A percentile compares a stretch with the other conserved stretches of the same genome.
Evolutionary conservation across 2,329 filamentous ascomycete genomes (phyloP).

Genomic region (Ustulina deusta): DNA sequence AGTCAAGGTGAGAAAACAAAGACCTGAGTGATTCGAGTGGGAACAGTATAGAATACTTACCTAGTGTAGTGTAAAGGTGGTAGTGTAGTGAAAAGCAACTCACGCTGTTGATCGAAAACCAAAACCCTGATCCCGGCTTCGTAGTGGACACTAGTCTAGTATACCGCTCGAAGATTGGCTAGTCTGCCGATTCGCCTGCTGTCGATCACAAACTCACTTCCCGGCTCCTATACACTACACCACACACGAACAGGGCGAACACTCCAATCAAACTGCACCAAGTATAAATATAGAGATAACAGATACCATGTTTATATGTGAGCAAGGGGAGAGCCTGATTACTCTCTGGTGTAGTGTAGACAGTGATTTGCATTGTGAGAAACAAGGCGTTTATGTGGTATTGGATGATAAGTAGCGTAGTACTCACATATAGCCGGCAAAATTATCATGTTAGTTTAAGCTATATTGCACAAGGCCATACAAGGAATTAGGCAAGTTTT

Average conservation of each 20-base stretch:
- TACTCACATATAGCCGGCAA: too few species aligned
- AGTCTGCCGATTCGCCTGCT: background rate
- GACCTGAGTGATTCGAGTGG: background rate
- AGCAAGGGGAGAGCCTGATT: background rate
- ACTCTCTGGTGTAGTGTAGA: background rate
- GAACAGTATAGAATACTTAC: background rate
- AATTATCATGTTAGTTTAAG: background rate
- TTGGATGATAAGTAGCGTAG: background rate
- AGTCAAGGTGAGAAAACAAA: background rate
- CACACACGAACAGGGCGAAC: slow-evolving; percentile 25
- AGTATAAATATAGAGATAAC: background rate
- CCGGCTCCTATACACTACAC: background rate
- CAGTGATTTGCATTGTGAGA: background rate
- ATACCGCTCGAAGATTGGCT: background rate
- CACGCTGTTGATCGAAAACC: background rate
- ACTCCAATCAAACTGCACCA: background rate
- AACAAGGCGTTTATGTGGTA: slow-evolving; percentile 14
- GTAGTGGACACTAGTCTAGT: background rate
- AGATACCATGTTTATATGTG: background rate
- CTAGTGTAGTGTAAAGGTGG: background rate
- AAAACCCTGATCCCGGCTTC: slow-evolving; percentile 21
- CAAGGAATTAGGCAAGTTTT: background rate
- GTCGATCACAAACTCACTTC: slow-evolving; percentile 18
- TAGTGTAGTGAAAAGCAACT: too few species aligned
- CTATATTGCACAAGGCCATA: slow-evolving; percentile 8